Conservation (phyloP, 352 stramenopile species). For the Globisporangium echinulatum region DNA sequence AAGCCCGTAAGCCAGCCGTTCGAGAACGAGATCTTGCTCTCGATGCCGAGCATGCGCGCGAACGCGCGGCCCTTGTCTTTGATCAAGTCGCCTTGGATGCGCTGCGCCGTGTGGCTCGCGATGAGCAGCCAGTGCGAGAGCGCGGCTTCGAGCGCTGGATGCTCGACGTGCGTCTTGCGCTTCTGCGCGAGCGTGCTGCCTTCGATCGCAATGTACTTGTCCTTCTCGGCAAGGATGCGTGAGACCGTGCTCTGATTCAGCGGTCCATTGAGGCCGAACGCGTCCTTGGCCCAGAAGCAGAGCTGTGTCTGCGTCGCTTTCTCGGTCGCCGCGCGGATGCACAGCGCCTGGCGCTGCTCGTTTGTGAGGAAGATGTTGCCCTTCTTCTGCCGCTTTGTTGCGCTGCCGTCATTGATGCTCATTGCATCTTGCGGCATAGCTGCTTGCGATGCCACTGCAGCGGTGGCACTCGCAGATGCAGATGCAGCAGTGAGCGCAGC, state of each 20-base stretch:
- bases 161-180: constrained; percentile 16
- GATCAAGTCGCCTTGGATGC: constrained; percentile 22
- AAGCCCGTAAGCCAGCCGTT: constrained; percentile 26
- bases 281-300: constrained; percentile 19
- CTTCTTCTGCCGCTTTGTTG: constrained; percentile 13
- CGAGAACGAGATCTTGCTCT: constrained; percentile 24
- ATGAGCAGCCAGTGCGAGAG: constrained; percentile 24
- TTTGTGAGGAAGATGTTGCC: constrained; percentile 24
- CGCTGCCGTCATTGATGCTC: too few species aligned
- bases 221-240: constrained; percentile 19
- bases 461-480: too few species aligned
- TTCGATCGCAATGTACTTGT: constrained; percentile 20
- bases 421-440: too few species aligned
- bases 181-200: constrained; percentile 16
- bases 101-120: constrained; percentile 16
- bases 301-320: constrained; percentile 22
- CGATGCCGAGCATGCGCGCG: constrained; percentile 15
- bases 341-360: constrained; percentile 19
- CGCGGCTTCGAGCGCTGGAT: constrained; percentile 19
- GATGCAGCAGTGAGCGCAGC: too few species aligned
- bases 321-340: constrained; percentile 8
- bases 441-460: too few species aligned
- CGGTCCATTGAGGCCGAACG: constrained; percentile 16
- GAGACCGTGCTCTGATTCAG: constrained; percentile 21
- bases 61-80: constrained; percentile 22